Evolutionary conservation across 2,329 filamentous ascomycete genomes (phyloP), one percentile per base, ranked within the genome.

Genomic region (Huntiella bhutanensis): DNA sequence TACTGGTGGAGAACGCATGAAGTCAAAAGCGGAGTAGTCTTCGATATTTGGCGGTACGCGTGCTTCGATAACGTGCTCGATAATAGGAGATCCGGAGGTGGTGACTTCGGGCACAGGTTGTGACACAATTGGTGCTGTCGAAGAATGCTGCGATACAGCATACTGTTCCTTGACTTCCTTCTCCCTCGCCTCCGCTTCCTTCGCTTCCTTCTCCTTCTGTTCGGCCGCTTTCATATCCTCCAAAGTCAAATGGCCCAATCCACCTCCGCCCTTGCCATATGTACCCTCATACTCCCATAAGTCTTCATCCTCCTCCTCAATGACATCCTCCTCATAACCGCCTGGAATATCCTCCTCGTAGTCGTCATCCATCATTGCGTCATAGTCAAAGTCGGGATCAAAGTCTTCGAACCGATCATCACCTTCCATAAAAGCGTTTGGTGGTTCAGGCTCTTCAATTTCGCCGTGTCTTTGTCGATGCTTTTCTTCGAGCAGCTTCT

Each of bases 401-500:
- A 49, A 43, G 44, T 78, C 75, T 52, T 78, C 73, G 51, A 67
- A 75, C 13, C 69, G 63, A 3, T 71, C 72, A 54, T 75, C 70
- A 36, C 65, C 62, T 11, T 49, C 17, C 3, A 41, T 38, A 40
- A 48, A 46, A 6, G 41, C 37, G 33, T 54, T 60, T 58, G 33
- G 52, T 43, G 60, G 43, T 22, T 62, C 55, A 48, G 66, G 56
- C 4, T 63, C 64, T 50, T 73, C 67, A 54, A 71, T 78, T 49
- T 79, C 76, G 28, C 77, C 64, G 51, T 78, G 73, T 46, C 75
- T 73, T 52, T 80, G 71, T 12, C 78, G 68, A 57, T 85, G 80
- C 41, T 76, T 71, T 53, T 84, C 82, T 58, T 85, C 83, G 36
- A 86, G 63, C 34, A 80, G 58, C 58, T 77, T 80, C 58, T 80